Percentiles rank a stretch among this genome's conserved stretches.
Evolutionary conservation across 139 green algal genomes (phyloP).

Genomic region (Chlamydomonas sp.): DNA sequence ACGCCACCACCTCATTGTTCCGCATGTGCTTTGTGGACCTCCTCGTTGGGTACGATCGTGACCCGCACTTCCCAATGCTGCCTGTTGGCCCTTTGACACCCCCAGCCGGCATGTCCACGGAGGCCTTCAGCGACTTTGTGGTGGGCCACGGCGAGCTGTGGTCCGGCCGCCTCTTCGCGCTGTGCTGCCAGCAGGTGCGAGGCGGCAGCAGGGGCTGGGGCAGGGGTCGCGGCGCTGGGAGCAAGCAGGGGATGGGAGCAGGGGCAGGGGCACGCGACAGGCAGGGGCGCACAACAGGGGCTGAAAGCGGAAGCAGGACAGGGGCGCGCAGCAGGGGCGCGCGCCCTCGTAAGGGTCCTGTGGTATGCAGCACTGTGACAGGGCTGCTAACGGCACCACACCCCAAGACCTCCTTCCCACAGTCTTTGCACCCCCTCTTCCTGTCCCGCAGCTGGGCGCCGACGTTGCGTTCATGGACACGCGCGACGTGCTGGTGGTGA

Average conservation of each 20-base stretch:
- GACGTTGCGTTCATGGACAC: constrained; percentile 91
- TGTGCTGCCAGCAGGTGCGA: constrained; percentile 71
- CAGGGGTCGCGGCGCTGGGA: too few species aligned
- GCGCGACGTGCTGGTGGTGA: constrained; percentile 93
- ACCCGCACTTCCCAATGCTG: too few species aligned
- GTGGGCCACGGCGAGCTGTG: constrained; percentile 99
- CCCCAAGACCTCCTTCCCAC: background rate
- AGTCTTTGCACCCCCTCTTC: background rate
- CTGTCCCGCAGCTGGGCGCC: constrained; percentile 23
- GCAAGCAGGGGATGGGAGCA: too few species aligned
- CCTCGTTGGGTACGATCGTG: too few species aligned
- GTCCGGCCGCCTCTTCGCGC: constrained; percentile 87
- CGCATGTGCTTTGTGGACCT: too few species aligned
- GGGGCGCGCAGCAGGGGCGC: background rate
- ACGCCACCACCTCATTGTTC: too few species aligned
- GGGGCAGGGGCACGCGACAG: too few species aligned
- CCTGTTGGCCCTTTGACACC: too few species aligned
- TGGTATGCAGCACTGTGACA: too few species aligned
- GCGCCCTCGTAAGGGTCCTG: too few species aligned
- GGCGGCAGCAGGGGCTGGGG: background rate
- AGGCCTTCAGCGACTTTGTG: constrained; percentile 96
- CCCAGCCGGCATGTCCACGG: constrained; percentile 87
- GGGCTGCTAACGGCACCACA: background rate
- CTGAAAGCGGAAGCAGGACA: background rate
- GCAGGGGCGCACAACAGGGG: background rate